Conservation (phyloP, 805 yeast genomes). For the Clavispora asparagi region DNA sequence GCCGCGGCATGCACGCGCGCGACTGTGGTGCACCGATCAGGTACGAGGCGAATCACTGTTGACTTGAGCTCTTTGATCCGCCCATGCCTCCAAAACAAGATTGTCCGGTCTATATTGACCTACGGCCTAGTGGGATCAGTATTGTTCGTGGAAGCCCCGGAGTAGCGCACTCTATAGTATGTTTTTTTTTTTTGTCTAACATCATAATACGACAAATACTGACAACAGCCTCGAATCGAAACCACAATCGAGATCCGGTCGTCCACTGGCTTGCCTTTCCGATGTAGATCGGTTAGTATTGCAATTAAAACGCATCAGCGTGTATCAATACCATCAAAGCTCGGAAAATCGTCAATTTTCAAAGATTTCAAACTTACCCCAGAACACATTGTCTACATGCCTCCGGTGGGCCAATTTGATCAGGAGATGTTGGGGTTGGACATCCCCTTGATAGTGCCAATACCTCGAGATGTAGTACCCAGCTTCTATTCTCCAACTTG, state of each 20-base stretch:
- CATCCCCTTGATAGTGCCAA: conserved; percentile 52
- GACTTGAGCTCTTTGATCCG: neutral
- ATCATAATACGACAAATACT: conserved; percentile 3
- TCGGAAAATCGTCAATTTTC: conserved; percentile 32
- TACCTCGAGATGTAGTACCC: conserved; percentile 49
- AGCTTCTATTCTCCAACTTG: conserved; percentile 46
- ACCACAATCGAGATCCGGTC: conserved; percentile 54
- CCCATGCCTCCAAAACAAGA: conserved; percentile 13
- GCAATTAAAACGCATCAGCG: conserved; percentile 48
- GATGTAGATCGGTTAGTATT: conserved; percentile 43
- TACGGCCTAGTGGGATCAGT: conserved; percentile 50
- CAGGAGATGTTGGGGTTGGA: conserved; percentile 50
- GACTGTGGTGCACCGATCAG: neutral
- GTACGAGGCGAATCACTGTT: neutral
- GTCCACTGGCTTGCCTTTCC: conserved; percentile 41
- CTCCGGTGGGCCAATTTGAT: conserved; percentile 34
- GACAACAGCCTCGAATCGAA: conserved; percentile 48
- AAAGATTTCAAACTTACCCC: conserved; percentile 31
- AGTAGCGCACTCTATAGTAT: conserved; percentile 46
- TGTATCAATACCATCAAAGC: conserved; percentile 34
- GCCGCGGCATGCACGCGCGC: neutral
- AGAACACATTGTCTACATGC: conserved; percentile 31
- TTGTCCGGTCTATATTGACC: conserved; percentile 26
- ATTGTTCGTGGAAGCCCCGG: conserved; percentile 67
- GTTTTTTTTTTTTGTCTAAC: conserved; percentile 7